phyloP scores from a whole-genome alignment of 306 rosid species.

The Nissolia schottii region DNA sequence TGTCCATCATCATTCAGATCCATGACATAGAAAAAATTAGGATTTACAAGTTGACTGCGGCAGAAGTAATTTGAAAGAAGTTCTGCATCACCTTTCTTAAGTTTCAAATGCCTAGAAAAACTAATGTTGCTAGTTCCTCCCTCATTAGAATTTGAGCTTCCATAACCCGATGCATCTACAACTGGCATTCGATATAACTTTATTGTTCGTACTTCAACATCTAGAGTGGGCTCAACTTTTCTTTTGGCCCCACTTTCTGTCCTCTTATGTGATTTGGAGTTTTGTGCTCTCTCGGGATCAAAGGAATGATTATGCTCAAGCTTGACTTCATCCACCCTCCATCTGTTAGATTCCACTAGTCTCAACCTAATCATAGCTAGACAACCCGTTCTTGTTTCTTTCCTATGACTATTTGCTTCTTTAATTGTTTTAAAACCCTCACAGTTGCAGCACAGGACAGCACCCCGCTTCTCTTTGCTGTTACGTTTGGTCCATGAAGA shows the following conservation, averaged over 20 bases:
- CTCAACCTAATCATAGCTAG: slow-evolving; percentile 93
- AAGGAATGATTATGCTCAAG: slow-evolving; percentile 94
- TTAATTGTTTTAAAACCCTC: slow-evolving; percentile 87
- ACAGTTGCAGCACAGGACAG: slow-evolving; percentile 92
- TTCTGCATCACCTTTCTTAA: slow-evolving; percentile 64
- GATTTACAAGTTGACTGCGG: slow-evolving; percentile 60
- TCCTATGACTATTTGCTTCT: slow-evolving; percentile 82
- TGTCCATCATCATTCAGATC: slow-evolving; percentile 87
- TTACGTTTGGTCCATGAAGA: slow-evolving; percentile 96
- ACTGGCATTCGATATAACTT: slow-evolving; percentile 72
- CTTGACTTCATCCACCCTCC: slow-evolving; percentile 96
- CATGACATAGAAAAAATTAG: slow-evolving; percentile 78
- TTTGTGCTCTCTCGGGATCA: slow-evolving; percentile 94
- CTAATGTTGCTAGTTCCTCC: slow-evolving; percentile 46
- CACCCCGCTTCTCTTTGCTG: slow-evolving; percentile 98
- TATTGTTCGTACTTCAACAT: slow-evolving; percentile 86
- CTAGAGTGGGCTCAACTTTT: slow-evolving; percentile 69
- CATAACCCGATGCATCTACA: slow-evolving; percentile 46
- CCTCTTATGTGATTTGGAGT: slow-evolving; percentile 95
- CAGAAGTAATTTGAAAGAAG: slow-evolving; percentile 60
- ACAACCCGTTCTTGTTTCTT: slow-evolving; percentile 95
- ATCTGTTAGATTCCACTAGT: slow-evolving; percentile 78
- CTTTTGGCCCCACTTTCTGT: slow-evolving; percentile 71
- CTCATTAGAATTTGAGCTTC: slow-evolving; percentile 58
- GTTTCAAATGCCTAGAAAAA: slow-evolving; percentile 56